Base-by-base conservation (phyloP, 768 basidiomycete genomes). In the Tricholoma flavovirens region DNA sequence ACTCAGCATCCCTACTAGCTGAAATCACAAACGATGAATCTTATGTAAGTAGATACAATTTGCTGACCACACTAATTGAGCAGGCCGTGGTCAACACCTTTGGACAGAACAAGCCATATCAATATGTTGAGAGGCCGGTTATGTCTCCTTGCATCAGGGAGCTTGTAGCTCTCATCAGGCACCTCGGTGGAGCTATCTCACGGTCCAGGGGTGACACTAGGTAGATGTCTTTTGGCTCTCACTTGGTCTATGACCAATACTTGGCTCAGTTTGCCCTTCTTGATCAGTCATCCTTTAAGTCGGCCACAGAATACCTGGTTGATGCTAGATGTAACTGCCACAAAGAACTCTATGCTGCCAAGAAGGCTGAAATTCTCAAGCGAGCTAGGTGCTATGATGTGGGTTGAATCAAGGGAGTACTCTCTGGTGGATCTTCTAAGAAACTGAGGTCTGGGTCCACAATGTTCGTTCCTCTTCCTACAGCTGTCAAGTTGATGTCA, bases 261-360 rank as follows among this genome's bases (percentile, higher is more conserved):
- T 33, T 33, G 3, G 33, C 17, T 1, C 21, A 51, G 22, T 38
- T 35, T 11, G 22, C 36, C 4, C 36, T 38, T 24, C n/a, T 36
- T 22, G 50, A 51, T 3, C 5, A 21, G 17, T 26, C 19, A 5
- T 24, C 32, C 19, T 38, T 38, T 24, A 33, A 35, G 21, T 35
- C 21, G 6, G 33, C 36, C 33, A 51, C 50, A 17, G n/a, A 35
- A 21, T 55, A 48, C n/a, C 5, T 55, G 22, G 17, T 38, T 7
- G 26, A 46, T 14, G 36, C 49, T 14, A 46, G 36, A 9, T 36
- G 26, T 7, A 32, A 38, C 24, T 26, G 17, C 11, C 35, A 53
- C 22, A 48, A 38, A 36, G 52, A 53, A n/a, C 22, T 57, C 14
- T 57, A 57, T 38, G 46, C 56, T 21, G 52, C 56, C 29, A 53